These are phyloP conservation scores for Epichloe sp. DNA, from an alignment of 2,329 filamentous ascomycete genomes.

Conservation along the genomic window DNA sequence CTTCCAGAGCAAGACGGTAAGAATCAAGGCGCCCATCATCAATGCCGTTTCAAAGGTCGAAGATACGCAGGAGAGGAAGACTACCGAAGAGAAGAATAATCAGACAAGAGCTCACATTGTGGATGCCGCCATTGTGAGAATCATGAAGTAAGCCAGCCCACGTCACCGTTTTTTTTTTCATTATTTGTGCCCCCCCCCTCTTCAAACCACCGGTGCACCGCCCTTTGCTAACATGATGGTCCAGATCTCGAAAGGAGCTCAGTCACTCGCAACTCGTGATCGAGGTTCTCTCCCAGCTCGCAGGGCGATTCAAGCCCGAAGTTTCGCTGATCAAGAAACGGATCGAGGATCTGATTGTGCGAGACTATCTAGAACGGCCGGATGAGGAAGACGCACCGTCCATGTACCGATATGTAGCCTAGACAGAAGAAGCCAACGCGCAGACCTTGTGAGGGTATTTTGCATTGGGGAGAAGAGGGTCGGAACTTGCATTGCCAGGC, in stretches of 20 bases:
- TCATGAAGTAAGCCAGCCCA: slow-evolving; percentile 62
- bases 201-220: too few relatives aligned
- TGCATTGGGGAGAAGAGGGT: background rate
- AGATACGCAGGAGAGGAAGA: slow-evolving; percentile 52
- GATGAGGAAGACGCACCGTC: slow-evolving; percentile 53
- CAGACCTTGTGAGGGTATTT: background rate
- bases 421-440: slow-evolving; percentile 9
- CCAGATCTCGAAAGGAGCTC: slow-evolving; percentile 60
- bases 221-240: background rate
- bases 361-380: slow-evolving; percentile 62
- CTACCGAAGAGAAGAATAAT: slow-evolving; percentile 64
- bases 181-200: background rate
- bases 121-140: slow-evolving; percentile 65
- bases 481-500: slow-evolving; percentile 1
- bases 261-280: slow-evolving; percentile 55
- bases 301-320: slow-evolving; percentile 60
- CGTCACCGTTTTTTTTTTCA: background rate
- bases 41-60: slow-evolving; percentile 75
- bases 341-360: slow-evolving; percentile 64
- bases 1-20: slow-evolving; percentile 71
- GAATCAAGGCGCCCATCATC: slow-evolving; percentile 82
- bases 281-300: slow-evolving; percentile 59
- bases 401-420: slow-evolving; percentile 61
- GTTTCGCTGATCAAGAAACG: slow-evolving; percentile 66
- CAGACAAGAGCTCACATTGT: slow-evolving; percentile 58